Base-by-base conservation (phyloP, 2,329 filamentous ascomycete species). In the Stagonosporopsis chrysanthemi region DNA sequence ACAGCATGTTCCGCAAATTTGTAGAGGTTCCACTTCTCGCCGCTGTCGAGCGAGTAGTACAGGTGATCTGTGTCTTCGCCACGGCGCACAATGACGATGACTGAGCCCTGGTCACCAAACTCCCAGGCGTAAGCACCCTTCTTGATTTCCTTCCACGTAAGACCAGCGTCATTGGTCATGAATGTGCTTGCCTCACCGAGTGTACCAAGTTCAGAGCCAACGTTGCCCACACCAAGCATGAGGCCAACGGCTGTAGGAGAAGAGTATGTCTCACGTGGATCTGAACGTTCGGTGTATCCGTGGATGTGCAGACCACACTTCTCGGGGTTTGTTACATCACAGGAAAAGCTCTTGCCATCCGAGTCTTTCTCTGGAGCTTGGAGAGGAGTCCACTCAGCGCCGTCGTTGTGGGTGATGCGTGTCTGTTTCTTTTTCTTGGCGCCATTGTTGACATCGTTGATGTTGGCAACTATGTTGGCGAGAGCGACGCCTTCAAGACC, bases 351-450 rank as follows among this genome's bases (percentile, higher is more conserved):
- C 66, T 94, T 90, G 65, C 86, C 87, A 28, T 95, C 86, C 0
- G 84, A 81, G 66, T 94, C 88, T 65, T 87, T 85, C 35, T 77
- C 70, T 0, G 92, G 94, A n/a, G 92, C 88, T 11, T 86, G 78
- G 9, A 99, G 79, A 61, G 88, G 87, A 26, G 82, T 83, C 95
- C 95, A 99, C 72, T 93, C 87, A 0, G 90, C 90, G 31, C 94
- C 95, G 72, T 99, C 95, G 69, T 97, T 98, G 79, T 99, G 95
- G 0, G 92, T 97, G 70, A 99, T 97, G 81, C 90, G 88, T 35
- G 91, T 95, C 75, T 92, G 91, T 46, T 97, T 83, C 72, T 88
- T 88, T 82, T 99, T 99, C 39, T 83, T 81, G 22, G 84, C 82
- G 17, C 87, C 87, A 41, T 83, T 81, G 48, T 85, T 80, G 12